These are phyloP conservation scores for Chalciporus sp. DNA, from an alignment of 1,284 basidiomycete species.

Conservation along the genomic window DNA sequence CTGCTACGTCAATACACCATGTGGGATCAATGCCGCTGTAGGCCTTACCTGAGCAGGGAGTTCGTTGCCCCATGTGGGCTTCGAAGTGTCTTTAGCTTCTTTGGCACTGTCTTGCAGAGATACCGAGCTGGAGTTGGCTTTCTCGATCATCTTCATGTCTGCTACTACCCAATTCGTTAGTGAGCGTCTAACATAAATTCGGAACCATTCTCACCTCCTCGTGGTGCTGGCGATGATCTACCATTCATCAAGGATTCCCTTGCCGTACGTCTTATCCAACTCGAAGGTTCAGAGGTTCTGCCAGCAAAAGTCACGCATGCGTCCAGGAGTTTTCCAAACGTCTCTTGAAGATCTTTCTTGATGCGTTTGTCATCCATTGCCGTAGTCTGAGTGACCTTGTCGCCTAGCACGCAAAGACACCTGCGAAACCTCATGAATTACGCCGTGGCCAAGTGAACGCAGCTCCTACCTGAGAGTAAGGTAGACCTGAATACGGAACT, in stretches of 20 bases:
- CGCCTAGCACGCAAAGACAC: constrained; percentile 78
- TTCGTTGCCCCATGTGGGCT: constrained; percentile 47
- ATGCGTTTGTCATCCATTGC: constrained; percentile 88
- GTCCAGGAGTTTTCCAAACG: constrained; percentile 85
- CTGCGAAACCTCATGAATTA: constrained; percentile 42
- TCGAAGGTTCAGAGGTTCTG: constrained; percentile 73
- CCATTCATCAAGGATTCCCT: constrained; percentile 67
- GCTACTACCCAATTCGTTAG: constrained; percentile 17
- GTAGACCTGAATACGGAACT: constrained; percentile 74
- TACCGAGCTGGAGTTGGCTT: constrained; percentile 45
- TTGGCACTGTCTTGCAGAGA: constrained; percentile 47
- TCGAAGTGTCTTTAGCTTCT: constrained; percentile 50
- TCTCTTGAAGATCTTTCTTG: constrained; percentile 93
- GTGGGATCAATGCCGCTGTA: neutral
- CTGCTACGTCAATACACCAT: constrained; percentile 1
- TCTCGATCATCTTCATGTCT: constrained; percentile 59
- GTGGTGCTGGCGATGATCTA: constrained; percentile 66
- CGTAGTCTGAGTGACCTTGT: constrained; percentile 86
- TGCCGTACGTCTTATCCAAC: constrained; percentile 74
- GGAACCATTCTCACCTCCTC: constrained; percentile 41
- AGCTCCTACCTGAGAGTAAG: constrained; percentile 66
- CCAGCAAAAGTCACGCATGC: constrained; percentile 75
- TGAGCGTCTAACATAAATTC: neutral
- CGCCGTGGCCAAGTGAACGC: neutral
- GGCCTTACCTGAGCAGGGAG: constrained; percentile 52